A percentile compares a stretch with the other conserved stretches of the same genome.
phyloP scores from a whole-genome alignment of 2,329 filamentous ascomycete species.

The Alternaria ethzedia region DNA sequence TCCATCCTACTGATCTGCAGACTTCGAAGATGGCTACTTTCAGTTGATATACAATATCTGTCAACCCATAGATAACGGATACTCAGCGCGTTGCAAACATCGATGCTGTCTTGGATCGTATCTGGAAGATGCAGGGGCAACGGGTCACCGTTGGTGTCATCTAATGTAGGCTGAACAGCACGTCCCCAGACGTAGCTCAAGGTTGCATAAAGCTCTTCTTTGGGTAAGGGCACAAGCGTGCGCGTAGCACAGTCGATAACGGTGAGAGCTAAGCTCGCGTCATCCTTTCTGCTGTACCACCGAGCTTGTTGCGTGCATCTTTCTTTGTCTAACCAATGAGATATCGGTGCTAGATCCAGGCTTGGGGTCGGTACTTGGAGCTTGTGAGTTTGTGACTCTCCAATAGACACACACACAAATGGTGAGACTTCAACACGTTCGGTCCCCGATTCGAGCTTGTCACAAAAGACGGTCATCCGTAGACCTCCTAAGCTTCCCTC shows the following conservation, averaged over 20 bases:
- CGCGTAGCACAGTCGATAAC: neutral
- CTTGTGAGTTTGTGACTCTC: neutral
- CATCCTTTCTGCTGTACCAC: accelerated
- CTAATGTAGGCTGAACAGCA: neutral
- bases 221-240: neutral
- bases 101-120: neutral
- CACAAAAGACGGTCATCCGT: too few relatives aligned
- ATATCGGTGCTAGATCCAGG: neutral
- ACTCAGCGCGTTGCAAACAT: neutral
- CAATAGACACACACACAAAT: neutral
- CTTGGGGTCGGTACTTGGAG: neutral
- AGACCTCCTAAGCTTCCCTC: neutral
- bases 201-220: constrained; percentile 3
- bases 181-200: constrained; percentile 18
- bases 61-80: constrained; percentile 3
- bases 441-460: too few relatives aligned
- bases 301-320: neutral
- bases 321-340: neutral
- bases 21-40: neutral
- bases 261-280: neutral
- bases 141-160: neutral
- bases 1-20: neutral
- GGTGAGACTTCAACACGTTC: too few relatives aligned
- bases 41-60: neutral
- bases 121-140: neutral